Percentiles rank a stretch among this genome's conserved stretches.
phyloP scores from a whole-genome alignment of 495 filamentous ascomycete genomes.

The Parmelia sp. region DNA sequence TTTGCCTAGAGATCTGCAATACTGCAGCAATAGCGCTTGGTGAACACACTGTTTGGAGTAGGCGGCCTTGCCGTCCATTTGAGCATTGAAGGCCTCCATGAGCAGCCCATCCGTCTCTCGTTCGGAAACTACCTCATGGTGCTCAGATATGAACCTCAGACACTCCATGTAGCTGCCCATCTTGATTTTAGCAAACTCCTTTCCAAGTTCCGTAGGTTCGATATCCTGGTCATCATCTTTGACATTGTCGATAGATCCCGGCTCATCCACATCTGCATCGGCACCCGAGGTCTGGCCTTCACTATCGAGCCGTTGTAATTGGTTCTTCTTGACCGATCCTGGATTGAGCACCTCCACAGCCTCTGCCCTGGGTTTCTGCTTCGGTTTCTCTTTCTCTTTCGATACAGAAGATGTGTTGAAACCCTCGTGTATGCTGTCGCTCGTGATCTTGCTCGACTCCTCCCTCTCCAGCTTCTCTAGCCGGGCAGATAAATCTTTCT shows the following conservation, averaged over 20 bases:
- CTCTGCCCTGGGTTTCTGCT: slow-evolving; percentile 31
- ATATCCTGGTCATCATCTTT: slow-evolving; percentile 63
- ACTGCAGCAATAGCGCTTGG: slow-evolving; percentile 86
- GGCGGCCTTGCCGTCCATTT: slow-evolving; percentile 65
- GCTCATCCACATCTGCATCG: slow-evolving; percentile 55
- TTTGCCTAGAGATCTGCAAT: slow-evolving; percentile 79
- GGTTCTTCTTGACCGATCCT: slow-evolving; percentile 34
- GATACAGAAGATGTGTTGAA: slow-evolving; percentile 77
- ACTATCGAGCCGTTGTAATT: slow-evolving; percentile 31
- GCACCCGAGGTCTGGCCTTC: slow-evolving; percentile 47
- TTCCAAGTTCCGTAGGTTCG: slow-evolving; percentile 67
- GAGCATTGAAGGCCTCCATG: slow-evolving; percentile 81
- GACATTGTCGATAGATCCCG: slow-evolving; percentile 39
- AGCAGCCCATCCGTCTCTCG: slow-evolving; percentile 87
- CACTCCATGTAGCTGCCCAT: slow-evolving; percentile 64
- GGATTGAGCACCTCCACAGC: slow-evolving; percentile 81
- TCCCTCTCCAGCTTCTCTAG: slow-evolving; percentile 80
- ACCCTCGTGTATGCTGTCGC: slow-evolving; percentile 83
- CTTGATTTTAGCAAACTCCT: slow-evolving; percentile 72
- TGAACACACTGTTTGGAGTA: slow-evolving; percentile 87
- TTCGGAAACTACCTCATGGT: slow-evolving; percentile 75
- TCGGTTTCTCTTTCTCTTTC: slow-evolving; percentile 47
- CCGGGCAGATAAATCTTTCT: slow-evolving; percentile 63
- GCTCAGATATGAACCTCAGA: slow-evolving; percentile 63
- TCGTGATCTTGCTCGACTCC: slow-evolving; percentile 86